Conservation (phyloP, 139 green algal species). For the Chlorella sorokiniana region DNA sequence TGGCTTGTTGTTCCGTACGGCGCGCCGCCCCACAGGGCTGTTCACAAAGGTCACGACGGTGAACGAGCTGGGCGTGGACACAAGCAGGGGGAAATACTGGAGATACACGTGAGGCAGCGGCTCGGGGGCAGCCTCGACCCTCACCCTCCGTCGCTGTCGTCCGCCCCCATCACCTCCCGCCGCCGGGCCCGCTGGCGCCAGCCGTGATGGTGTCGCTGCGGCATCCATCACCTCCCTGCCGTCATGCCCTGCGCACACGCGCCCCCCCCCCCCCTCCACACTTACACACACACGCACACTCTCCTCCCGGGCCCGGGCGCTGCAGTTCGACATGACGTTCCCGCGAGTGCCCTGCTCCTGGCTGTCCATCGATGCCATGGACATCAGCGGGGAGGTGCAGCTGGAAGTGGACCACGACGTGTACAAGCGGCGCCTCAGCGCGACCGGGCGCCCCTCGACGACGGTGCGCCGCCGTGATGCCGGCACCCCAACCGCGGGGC, state of each 20-base stretch:
- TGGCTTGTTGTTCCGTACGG: too few relatives aligned
- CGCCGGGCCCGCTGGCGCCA: too few relatives aligned
- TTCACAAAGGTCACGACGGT: slow-evolving; percentile 71
- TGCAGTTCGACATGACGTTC: slow-evolving; percentile 93
- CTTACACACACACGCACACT: neutral
- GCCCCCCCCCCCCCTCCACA: too few relatives aligned
- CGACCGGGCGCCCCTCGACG: slow-evolving; percentile 61
- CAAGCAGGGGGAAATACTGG: slow-evolving; percentile 82
- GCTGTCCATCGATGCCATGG: slow-evolving; percentile 96
- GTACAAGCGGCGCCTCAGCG: slow-evolving; percentile 74
- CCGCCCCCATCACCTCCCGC: too few relatives aligned
- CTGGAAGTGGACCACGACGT: slow-evolving; percentile 80
- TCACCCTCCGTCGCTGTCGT: too few relatives aligned
- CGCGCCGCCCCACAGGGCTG: slow-evolving; percentile 69
- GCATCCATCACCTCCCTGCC: too few relatives aligned
- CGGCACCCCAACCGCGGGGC: too few relatives aligned
- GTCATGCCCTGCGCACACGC: neutral
- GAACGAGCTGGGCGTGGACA: slow-evolving; percentile 91
- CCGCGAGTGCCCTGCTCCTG: slow-evolving; percentile 87
- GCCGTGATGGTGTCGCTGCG: too few relatives aligned
- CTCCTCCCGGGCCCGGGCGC: too few relatives aligned
- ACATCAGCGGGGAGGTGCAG: slow-evolving; percentile 88
- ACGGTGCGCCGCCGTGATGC: slow-evolving; percentile 46
- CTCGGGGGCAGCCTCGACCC: too few relatives aligned
- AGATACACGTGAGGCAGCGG: slow-evolving; percentile 79